Evolutionary conservation across 2,329 filamentous ascomycete species (phyloP).

Genomic region (Ceratocystiopsis minuta): DNA sequence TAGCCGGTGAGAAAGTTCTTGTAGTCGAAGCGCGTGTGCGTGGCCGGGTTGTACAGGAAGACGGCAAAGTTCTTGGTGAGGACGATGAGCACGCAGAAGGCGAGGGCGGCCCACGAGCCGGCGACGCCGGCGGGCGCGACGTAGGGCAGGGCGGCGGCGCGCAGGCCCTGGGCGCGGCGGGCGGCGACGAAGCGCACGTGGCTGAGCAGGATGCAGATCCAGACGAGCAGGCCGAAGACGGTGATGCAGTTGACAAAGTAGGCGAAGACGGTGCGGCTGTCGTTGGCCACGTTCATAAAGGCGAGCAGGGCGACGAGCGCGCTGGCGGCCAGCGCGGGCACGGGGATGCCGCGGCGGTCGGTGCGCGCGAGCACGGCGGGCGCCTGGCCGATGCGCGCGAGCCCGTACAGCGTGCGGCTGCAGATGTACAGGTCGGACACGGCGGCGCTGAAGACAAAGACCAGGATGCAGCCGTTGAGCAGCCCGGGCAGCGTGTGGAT

Average conservation of each 20-base stretch:
- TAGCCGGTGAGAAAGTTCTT: constrained; percentile 47
- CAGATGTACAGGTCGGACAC: constrained; percentile 47
- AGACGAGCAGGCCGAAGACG: constrained; percentile 52
- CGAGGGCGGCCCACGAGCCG: constrained; percentile 33
- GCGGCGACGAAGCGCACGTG: constrained; percentile 44
- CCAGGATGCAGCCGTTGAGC: constrained; percentile 61
- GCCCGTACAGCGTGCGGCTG: constrained; percentile 39
- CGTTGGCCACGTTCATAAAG: constrained; percentile 38
- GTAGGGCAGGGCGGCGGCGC: constrained; percentile 30
- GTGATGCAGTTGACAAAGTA: constrained; percentile 58
- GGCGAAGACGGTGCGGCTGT: constrained; percentile 44
- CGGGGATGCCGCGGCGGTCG: constrained; percentile 34
- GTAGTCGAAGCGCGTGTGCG: constrained; percentile 29
- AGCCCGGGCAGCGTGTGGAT: constrained; percentile 50
- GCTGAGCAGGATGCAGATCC: constrained; percentile 46
- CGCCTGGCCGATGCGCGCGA: constrained; percentile 41
- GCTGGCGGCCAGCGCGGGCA: constrained; percentile 26
- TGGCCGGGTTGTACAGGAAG: constrained; percentile 49
- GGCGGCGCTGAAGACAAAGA: constrained; percentile 49
- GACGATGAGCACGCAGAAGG: constrained; percentile 41
- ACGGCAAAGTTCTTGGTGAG: constrained; percentile 46
- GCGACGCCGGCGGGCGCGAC: no score
- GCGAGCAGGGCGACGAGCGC: constrained; percentile 36
- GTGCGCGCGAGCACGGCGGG: constrained; percentile 37
- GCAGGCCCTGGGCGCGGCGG: constrained; percentile 30